phyloP scores from a whole-genome alignment of 2,329 filamentous ascomycete genomes.

The Curvularia verruculosa region DNA sequence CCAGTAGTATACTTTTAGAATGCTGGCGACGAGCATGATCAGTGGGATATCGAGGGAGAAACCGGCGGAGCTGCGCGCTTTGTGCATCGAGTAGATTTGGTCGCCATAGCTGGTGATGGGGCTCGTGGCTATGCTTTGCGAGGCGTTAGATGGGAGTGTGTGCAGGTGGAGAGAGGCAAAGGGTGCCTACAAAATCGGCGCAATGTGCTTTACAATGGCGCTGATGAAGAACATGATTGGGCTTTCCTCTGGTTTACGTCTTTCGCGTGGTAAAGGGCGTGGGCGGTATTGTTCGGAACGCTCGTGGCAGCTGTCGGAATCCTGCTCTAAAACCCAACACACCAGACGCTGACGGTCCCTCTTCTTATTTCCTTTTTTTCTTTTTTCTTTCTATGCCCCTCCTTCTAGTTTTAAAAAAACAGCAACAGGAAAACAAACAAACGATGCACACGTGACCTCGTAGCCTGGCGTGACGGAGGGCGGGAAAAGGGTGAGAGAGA shows the following conservation, averaged over 20 bases:
- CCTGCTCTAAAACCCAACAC: neutral
- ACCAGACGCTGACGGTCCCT: neutral
- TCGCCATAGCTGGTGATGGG: conserved; percentile 70
- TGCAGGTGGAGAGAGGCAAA: conserved; percentile 22
- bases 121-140: conserved; percentile 62
- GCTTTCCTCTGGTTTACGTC: neutral
- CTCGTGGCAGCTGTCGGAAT: conserved; percentile 7
- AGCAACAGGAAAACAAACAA: neutral
- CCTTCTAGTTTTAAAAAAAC: neutral
- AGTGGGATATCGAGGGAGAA: conserved; percentile 71
- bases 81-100: conserved; percentile 69
- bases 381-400: neutral
- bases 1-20: conserved; percentile 71
- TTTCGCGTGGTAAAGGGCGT: neutral
- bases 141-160: neutral
- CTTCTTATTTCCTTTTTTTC: neutral
- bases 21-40: conserved; percentile 70
- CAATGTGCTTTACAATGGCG: conserved; percentile 43
- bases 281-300: conserved; percentile 10
- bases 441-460: neutral
- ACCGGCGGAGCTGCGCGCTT: conserved; percentile 63
- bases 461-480: neutral
- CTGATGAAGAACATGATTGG: conserved; percentile 47
- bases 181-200: conserved; percentile 49
- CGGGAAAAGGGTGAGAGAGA: too few species aligned